Evolutionary conservation across 1,139 yeast species (phyloP).

Genomic region (Spathaspora sp.): DNA sequence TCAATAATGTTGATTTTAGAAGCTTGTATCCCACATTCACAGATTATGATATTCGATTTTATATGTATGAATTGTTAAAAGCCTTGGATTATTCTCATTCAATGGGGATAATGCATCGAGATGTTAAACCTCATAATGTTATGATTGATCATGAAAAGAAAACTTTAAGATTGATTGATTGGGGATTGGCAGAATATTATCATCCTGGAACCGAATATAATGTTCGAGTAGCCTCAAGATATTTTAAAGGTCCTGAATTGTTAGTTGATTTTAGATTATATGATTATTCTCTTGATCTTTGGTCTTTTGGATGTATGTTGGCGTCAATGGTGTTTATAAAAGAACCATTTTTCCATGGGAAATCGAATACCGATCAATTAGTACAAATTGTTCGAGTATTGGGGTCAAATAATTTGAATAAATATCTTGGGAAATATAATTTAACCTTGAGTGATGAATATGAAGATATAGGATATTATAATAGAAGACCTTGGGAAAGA

Average conservation of each 20-base stretch:
- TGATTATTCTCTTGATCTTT: constrained; percentile 91
- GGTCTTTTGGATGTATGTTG: constrained; percentile 97
- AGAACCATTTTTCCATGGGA: constrained; percentile 97
- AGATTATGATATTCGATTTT: constrained; percentile 79
- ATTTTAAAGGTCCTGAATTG: constrained; percentile 96
- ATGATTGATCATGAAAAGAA: constrained; percentile 90
- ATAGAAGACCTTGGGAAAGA: constrained; percentile 84
- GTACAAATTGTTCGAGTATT: constrained; percentile 92
- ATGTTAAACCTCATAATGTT: constrained; percentile 97
- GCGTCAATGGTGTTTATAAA: constrained; percentile 96
- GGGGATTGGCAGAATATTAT: constrained; percentile 98
- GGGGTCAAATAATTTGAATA: constrained; percentile 83
- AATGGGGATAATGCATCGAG: constrained; percentile 98
- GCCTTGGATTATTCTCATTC: constrained; percentile 95
- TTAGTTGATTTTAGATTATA: constrained; percentile 91
- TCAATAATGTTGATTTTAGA: constrained; percentile 88
- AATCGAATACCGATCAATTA: constrained; percentile 92
- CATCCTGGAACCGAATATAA: constrained; percentile 94
- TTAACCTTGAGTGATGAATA: constrained; percentile 78
- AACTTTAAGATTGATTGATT: constrained; percentile 82
- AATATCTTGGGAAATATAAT: constrained; percentile 73
- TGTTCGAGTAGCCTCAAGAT: constrained; percentile 96
- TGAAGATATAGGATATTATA: constrained; percentile 77
- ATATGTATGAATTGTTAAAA: constrained; percentile 82
- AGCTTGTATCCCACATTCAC: constrained; percentile 87